Base-by-base conservation (phyloP, 2,329 filamentous ascomycete genomes). In the Sordariomycetes sp. region DNA sequence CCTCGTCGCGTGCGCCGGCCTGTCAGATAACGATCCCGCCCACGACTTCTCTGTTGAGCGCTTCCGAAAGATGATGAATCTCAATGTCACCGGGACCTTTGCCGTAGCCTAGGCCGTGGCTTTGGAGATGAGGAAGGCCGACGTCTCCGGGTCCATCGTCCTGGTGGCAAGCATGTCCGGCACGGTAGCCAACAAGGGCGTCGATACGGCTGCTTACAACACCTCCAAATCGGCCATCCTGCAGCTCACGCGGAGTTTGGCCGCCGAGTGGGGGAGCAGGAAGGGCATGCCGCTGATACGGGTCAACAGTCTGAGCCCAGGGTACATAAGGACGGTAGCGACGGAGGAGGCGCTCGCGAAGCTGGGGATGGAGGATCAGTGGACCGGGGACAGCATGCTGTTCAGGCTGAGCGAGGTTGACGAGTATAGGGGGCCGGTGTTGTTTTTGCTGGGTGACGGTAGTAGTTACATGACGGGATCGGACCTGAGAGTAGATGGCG, bases 221-320 rank as follows among this genome's bases (percentile, higher is more conserved):
- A 58, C 66, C 1, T 70, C 65, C 37, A 75, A 75, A 50, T 62
- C 68, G 0, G 70, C 64, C 0, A 63, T 74, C 4, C 62, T 68
- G 27, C 68, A 74, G 44, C 56, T 74, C 2, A 54, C 57, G 2
- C 59, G 68, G 17, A 67, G 58, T 8, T 50, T 74, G 19, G 66
- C 70, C 0, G 68, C 68, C 42, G 70, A 74, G 48, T 73, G 61
- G 68, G 66, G 57, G 32, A 57, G 55, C 19, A 55, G 58, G 26
- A 45, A 40, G 35, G 51, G 45, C 42, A 50, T 49, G 56, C 64
- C 51, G 0, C 42, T 51, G 1, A 72, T 75, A 32, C 55, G 68
- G 3, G 70, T 75, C 10, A 75, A 75, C 43, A 64, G 61, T 14
- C 44, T 73, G 15, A 69, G 62, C 39, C 68, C 68, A 1, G 69